Percentiles rank a stretch among this genome's conserved stretches.
Conservation (phyloP, 768 basidiomycete genomes). For the Bullera alba region DNA sequence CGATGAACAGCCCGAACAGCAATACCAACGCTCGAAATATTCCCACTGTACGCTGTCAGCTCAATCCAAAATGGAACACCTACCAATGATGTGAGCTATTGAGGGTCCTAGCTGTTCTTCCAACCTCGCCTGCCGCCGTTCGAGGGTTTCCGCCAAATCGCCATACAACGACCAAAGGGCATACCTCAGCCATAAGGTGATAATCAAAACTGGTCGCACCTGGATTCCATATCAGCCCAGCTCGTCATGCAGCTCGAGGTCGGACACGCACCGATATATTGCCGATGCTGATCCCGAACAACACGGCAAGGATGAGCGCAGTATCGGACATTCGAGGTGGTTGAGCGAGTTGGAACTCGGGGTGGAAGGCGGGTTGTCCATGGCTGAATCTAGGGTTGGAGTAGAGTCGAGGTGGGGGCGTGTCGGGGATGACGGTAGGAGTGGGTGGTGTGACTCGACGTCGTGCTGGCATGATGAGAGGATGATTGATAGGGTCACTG, state of each 20-base stretch:
- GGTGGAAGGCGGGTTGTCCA: no score
- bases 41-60: not conserved
- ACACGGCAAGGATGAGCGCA: not conserved
- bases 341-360: no score
- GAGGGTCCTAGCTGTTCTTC: not conserved
- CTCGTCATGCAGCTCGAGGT: not conserved
- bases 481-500: no score
- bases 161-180: conserved; percentile 1
- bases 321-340: not conserved
- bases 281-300: conserved; percentile 2
- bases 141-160: not conserved
- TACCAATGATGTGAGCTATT: not conserved
- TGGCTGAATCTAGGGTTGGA: no score
- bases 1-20: not conserved
- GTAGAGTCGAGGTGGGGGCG: not conserved
- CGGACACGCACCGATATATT: not conserved
- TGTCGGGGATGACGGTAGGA: not conserved
- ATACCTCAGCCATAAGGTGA: not conserved
- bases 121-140: not conserved
- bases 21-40: not conserved
- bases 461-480: not conserved
- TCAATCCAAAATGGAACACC: not conserved
- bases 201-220: not conserved
- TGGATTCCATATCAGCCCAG: not conserved
- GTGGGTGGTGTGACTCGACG: not conserved